Percentiles rank a stretch among this genome's conserved stretches.
phyloP scores from a whole-genome alignment of 352 stramenopile species.

The Pythium volutum region DNA sequence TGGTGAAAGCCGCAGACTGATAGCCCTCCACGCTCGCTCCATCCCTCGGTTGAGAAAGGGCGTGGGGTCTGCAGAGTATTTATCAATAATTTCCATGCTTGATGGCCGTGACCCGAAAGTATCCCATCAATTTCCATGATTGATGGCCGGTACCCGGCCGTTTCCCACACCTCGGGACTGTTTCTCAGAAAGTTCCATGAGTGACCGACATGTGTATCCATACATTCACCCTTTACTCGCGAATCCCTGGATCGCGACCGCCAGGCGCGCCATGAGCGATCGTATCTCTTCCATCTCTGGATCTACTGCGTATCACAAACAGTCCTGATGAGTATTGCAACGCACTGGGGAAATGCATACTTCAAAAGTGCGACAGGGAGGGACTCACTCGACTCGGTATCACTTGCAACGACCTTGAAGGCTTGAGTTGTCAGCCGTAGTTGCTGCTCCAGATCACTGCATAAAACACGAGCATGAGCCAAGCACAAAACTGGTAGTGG shows the following conservation, averaged over 20 bases:
- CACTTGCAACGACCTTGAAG: conserved; percentile 15
- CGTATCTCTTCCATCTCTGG: conserved; percentile 42
- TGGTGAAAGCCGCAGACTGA: too few species aligned
- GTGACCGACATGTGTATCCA: too few species aligned
- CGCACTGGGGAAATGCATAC: not conserved
- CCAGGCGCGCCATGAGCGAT: conserved; percentile 39
- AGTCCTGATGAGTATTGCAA: not conserved
- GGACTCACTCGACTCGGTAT: conserved; percentile 9
- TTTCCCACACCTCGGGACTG: too few species aligned
- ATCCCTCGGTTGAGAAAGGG: too few species aligned
- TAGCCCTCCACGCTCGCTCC: too few species aligned
- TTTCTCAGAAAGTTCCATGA: too few species aligned
- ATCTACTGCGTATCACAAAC: conserved; percentile 14
- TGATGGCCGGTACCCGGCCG: too few species aligned
- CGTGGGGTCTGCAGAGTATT: too few species aligned
- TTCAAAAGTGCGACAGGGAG: not conserved
- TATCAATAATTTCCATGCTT: too few species aligned
- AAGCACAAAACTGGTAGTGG: not conserved
- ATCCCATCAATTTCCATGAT: too few species aligned
- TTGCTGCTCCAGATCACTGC: conserved; percentile 32
- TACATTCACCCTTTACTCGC: conserved; percentile 11
- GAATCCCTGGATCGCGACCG: conserved; percentile 33
- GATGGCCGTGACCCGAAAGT: too few species aligned
- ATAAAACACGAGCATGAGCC: not conserved
- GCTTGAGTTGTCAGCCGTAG: conserved; percentile 21